These are phyloP conservation scores for Calocybe gangraenosa DNA, from an alignment of 768 basidiomycete species.

Conservation along the genomic window DNA sequence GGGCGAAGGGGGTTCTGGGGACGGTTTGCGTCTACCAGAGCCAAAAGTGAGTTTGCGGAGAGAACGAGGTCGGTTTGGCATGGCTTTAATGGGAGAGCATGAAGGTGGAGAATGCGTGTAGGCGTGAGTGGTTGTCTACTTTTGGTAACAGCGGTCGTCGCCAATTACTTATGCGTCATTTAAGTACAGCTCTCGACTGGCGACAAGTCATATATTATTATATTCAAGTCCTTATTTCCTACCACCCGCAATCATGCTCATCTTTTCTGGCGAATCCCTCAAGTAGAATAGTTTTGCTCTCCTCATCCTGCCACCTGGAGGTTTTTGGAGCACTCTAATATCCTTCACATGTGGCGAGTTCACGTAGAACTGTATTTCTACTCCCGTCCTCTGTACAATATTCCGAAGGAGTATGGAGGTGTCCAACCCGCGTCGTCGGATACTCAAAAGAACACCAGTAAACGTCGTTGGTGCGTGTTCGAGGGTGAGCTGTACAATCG, in stretches of 20 bases:
- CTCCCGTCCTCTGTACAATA: slow-evolving; percentile 84
- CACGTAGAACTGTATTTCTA: slow-evolving; percentile 90
- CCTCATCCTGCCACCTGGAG: slow-evolving; percentile 59
- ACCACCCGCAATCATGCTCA: slow-evolving; percentile 63
- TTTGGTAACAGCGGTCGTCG: too few relatives aligned
- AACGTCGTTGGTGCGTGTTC: slow-evolving; percentile 79
- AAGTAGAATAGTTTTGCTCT: slow-evolving; percentile 83
- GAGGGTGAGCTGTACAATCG: slow-evolving; percentile 77
- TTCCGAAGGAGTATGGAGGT: slow-evolving; percentile 89
- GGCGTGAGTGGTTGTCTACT: slow-evolving; percentile 7
- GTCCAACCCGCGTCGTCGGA: slow-evolving; percentile 80
- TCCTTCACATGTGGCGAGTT: slow-evolving; percentile 85
- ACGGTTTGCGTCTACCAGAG: slow-evolving; percentile 37
- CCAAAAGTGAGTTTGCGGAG: slow-evolving; percentile 51
- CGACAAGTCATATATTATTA: too few relatives aligned
- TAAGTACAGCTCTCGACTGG: too few relatives aligned
- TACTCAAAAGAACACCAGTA: slow-evolving; percentile 83
- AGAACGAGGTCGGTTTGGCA: slow-evolving; percentile 48
- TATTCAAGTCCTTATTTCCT: slow-evolving; percentile 23
- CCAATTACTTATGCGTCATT: too few relatives aligned
- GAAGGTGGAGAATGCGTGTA: slow-evolving; percentile 10
- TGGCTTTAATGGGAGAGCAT: slow-evolving; percentile 29
- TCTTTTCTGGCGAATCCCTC: slow-evolving; percentile 79
- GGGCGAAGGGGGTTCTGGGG: slow-evolving; percentile 70
- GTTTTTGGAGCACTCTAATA: slow-evolving; percentile 72